phyloP scores from a whole-genome alignment of 495 filamentous ascomycete species.

The Daldinia caldariorum region DNA sequence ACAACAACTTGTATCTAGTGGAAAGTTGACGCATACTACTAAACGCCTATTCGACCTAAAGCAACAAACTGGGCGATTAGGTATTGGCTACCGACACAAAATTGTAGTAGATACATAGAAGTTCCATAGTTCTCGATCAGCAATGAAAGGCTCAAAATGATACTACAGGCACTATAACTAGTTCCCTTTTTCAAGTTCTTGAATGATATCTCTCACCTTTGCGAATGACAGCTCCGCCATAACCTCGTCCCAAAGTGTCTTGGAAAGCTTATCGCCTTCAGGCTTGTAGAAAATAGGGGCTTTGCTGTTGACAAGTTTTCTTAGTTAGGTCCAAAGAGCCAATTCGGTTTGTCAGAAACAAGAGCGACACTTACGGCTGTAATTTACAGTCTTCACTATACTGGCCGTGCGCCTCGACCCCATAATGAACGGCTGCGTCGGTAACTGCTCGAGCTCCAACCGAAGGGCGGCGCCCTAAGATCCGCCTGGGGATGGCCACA shows the following conservation, averaged over 20 bases:
- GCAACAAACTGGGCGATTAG: too few relatives aligned
- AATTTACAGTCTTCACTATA: background rate
- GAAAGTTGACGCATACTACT: too few relatives aligned
- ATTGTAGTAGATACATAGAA: too few relatives aligned
- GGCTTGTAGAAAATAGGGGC: background rate
- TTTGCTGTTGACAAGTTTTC: background rate
- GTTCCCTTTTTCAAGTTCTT: background rate
- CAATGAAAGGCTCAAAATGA: too few relatives aligned
- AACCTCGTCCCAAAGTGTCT: background rate
- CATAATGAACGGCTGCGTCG: background rate
- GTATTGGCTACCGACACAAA: too few relatives aligned
- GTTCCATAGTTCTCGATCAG: too few relatives aligned
- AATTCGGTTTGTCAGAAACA: background rate
- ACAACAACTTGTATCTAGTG: too few relatives aligned
- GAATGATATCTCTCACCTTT: background rate
- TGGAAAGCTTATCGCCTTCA: background rate
- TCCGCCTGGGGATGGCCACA: background rate
- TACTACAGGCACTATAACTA: too few relatives aligned
- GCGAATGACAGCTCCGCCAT: background rate
- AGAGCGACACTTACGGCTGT: background rate
- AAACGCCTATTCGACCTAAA: too few relatives aligned
- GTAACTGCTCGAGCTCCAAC: background rate
- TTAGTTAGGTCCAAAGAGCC: background rate
- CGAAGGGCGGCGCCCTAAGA: background rate
- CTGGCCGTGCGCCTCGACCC: background rate